Base-by-base conservation (phyloP, 73 alveolate genomes). In the Paramecium sexaurelia region DNA sequence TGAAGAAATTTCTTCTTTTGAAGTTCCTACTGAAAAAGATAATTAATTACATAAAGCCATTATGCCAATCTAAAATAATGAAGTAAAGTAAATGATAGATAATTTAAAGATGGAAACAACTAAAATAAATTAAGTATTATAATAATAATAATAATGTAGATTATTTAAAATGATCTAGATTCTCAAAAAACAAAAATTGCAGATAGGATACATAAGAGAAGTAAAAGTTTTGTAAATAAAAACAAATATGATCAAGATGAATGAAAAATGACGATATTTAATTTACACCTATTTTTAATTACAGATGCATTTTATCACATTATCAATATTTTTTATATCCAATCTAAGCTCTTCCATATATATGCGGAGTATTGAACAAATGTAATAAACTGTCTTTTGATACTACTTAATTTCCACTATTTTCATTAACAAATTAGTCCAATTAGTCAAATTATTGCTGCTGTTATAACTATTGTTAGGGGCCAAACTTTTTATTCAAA, bases 291-390 rank as follows among this genome's bases (percentile, higher is more conserved):
- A 26, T 13, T 61, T 24, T 27, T 51, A 5, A 51, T 19, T 51
- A 51, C 67, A 51, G 67, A 51, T 51, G 22, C 6, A 51, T 17
- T 15, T 17, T 51, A 51, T 51, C 67, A 17, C 15, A 24, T 22
- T 19, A 61, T 61, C 83, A 61, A 61, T 61, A 26, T 32, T 61
- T 61, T 61, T 61, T 61, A 32, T 61, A 61, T 26, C 83, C 83
- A 61, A 61, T 61, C 26, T 26, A 26, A 29, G 83, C 83, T 24
- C 83, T 61, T 11, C 86, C 56, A 71, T 71, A 71, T 13, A 71
- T 71, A 71, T 71, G 86, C 6, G 86, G 86, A n/a, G 86, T 71
- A 4, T 33, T 71, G 66, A 33, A 71, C 19, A 71, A 71, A 71
- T 71, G 86, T 37, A 71, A 71, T 10, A 71, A 32, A 10, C 57